phyloP scores from a whole-genome alignment of 1,284 basidiomycete species.

The Sporisorium exsertum region DNA sequence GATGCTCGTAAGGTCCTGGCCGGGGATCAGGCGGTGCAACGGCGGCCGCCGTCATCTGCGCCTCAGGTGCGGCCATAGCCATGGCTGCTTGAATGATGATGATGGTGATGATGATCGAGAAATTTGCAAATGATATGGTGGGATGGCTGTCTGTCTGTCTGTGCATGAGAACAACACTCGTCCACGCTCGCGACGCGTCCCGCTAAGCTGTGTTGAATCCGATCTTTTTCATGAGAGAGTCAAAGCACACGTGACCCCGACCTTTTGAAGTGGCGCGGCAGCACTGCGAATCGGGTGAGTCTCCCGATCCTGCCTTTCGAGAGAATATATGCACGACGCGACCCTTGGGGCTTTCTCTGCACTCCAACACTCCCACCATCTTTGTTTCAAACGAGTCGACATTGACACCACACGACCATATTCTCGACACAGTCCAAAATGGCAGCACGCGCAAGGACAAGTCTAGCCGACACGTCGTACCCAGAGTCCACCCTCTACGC shows the following conservation, averaged over 20 bases:
- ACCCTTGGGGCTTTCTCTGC: slow-evolving; percentile 14
- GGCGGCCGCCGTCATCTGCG: background rate
- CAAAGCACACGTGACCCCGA: slow-evolving; percentile 21
- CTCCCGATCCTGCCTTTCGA: background rate
- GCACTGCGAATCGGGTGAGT: background rate
- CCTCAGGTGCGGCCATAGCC: background rate
- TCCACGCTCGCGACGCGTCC: slow-evolving; percentile 36
- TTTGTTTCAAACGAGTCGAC: background rate
- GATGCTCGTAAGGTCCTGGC: slow-evolving; percentile 31
- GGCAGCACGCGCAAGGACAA: slow-evolving; percentile 26
- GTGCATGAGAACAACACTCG: slow-evolving; percentile 35
- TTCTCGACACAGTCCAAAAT: slow-evolving; percentile 11
- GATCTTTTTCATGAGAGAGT: background rate
- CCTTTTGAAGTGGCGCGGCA: slow-evolving; percentile 1
- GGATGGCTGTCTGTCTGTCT: background rate
- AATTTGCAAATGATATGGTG: background rate
- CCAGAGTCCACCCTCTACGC: slow-evolving; percentile 39
- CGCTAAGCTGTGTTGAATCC: background rate
- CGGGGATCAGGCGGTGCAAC: background rate
- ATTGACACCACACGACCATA: background rate
- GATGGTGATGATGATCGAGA: slow-evolving; percentile 19
- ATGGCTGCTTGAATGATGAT: slow-evolving; percentile 1
- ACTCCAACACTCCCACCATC: slow-evolving; percentile 18
- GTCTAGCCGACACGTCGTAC: slow-evolving; percentile 40
- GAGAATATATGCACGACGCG: slow-evolving; percentile 29